Conservation (phyloP, 306 rosid species). For the Gleditsia sinensis region DNA sequence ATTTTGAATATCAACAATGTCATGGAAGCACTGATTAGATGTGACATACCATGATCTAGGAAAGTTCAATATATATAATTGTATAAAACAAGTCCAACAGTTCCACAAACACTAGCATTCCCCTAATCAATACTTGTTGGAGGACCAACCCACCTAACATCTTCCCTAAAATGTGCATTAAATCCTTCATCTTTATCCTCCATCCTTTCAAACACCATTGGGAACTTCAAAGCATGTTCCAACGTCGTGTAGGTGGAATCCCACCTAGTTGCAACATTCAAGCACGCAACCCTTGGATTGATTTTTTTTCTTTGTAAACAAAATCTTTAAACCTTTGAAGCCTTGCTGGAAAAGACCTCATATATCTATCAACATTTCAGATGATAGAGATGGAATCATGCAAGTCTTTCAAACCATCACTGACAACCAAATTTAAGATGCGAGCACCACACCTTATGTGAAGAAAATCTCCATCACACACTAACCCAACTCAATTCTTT, state of each 20-base stretch:
- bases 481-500: neutral
- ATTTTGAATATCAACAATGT: too few relatives aligned
- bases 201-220: neutral
- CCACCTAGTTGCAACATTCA: neutral
- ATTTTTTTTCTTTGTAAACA: neutral
- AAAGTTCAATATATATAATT: too few relatives aligned
- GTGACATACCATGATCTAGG: too few relatives aligned
- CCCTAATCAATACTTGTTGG: neutral
- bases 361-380: neutral
- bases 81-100: too few relatives aligned
- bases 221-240: neutral
- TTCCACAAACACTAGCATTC: neutral
- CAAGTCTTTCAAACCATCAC: neutral
- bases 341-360: neutral
- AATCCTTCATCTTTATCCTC: neutral
- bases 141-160: neutral
- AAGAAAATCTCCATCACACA: neutral
- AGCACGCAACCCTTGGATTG: neutral
- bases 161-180: neutral
- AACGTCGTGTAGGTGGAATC: neutral
- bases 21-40: too few relatives aligned
- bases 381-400: neutral
- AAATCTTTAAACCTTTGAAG: neutral
- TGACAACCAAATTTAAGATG: neutral
- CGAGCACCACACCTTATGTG: neutral